Evolutionary conservation across 352 stramenopile species (phyloP), one percentile per base, ranked within the genome.

Genomic region (Pseudoperonospora humuli): DNA sequence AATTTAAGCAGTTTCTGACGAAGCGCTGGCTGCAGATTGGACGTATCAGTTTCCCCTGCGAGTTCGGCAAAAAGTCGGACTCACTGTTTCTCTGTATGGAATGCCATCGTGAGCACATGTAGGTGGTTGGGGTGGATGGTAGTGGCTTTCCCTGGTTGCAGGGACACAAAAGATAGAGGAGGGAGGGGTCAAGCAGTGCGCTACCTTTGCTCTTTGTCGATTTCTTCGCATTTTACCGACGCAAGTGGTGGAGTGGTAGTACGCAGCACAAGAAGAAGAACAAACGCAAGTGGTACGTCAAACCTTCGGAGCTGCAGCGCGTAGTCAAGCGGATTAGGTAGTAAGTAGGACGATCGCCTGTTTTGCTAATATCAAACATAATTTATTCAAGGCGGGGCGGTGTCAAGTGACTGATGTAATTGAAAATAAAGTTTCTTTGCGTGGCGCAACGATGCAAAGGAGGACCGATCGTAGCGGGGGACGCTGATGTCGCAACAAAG

Each of bases 51-150:
- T 84, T 80, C 36, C 73, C 76, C 20, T 88, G 76, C 47, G 76
- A 88, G 38, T 88, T 88, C 48, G 76, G 76, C 50, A 86, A 88
- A 35, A 88, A 86, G 49, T 86, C 73, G 9, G 61, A 73, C 39
- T 70, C 53, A 33, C 63, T 88, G 24, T 88, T 88, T 45, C 63
- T 88, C 15, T 88, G 76, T 53, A 88, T 88, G 76, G 76, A 88
- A 50, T 88, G 76, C 62, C 76, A 88, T 57, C 74, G 73, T 27
- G 76, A 88, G 58, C 76, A 88, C 50, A 61, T 75, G 55, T 86
- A 61, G 11, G 11, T 15, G 26, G 13, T 10, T 28, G 9, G 24
- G 23, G 23, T 26, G 23, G 7, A 7, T 26, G 23, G 23, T 26
- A 8, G 23, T 4, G 7, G 4, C 23, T 26, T 7, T 26, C 7